A percentile compares a stretch with the other conserved stretches of the same genome.
Evolutionary conservation across 768 basidiomycete species (phyloP).

Genomic region (Podaxis sp.): DNA sequence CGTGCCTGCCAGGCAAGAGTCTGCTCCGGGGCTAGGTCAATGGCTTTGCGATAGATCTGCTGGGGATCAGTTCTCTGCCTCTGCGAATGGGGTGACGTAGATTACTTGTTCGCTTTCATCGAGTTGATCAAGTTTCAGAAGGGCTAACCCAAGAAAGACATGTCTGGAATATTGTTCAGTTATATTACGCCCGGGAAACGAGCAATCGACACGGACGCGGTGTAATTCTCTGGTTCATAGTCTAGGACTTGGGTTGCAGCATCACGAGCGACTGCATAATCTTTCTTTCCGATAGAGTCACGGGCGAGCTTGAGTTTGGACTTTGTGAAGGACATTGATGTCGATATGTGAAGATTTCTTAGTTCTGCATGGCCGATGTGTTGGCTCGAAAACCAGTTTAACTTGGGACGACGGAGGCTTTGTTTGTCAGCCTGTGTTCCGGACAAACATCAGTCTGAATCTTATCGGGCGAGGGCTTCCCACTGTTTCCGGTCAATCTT

Average conservation of each 20-base stretch:
- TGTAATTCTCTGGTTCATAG: conserved; percentile 81
- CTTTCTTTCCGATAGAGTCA: conserved; percentile 73
- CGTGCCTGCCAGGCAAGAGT: conserved; percentile 83
- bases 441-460: background rate
- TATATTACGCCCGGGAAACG: background rate
- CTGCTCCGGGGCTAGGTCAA: conserved; percentile 62
- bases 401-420: background rate
- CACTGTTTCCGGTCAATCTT: background rate
- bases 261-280: conserved; percentile 65
- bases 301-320: conserved; percentile 76
- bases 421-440: background rate
- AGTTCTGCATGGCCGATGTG: background rate
- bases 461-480: background rate
- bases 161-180: conserved; percentile 44
- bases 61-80: conserved; percentile 16
- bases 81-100: conserved; percentile 16
- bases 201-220: conserved; percentile 59
- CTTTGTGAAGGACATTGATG: conserved; percentile 53
- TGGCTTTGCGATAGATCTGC: conserved; percentile 80
- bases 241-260: conserved; percentile 66
- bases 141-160: conserved; percentile 82
- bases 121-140: conserved; percentile 67
- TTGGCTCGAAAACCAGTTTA: background rate
- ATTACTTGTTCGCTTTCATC: conserved; percentile 85
- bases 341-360: background rate